A percentile compares a stretch with the other conserved stretches of the same genome.
Evolutionary conservation across 805 yeast genomes (phyloP).

Genomic region (Candida rishiriensis): DNA sequence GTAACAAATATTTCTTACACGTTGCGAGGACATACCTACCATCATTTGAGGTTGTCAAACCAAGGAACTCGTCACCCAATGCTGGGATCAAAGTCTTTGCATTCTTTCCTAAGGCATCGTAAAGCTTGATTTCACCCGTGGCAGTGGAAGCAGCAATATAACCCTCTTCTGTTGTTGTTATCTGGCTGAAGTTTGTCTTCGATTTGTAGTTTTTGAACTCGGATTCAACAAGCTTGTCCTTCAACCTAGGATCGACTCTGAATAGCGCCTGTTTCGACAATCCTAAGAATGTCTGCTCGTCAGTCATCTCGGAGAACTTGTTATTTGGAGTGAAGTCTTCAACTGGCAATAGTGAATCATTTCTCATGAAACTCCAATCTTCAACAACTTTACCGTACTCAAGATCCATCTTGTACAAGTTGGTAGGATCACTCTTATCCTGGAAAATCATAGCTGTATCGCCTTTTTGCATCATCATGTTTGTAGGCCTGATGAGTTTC

Average conservation of each 20-base stretch:
- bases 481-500: constrained; percentile 44
- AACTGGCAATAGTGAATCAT: constrained; percentile 34
- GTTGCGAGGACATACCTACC: constrained; percentile 84
- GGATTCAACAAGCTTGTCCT: constrained; percentile 54
- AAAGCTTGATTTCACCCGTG: constrained; percentile 73
- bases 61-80: constrained; percentile 68
- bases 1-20: constrained; percentile 63
- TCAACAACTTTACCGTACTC: constrained; percentile 80
- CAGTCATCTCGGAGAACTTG: constrained; percentile 69
- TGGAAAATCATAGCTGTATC: constrained; percentile 69
- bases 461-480: constrained; percentile 72
- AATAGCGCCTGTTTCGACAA: constrained; percentile 61
- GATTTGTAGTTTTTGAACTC: constrained; percentile 52
- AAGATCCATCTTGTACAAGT: constrained; percentile 70
- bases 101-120: constrained; percentile 63
- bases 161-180: constrained; percentile 72
- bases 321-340: constrained; percentile 63
- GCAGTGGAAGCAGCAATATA: constrained; percentile 70
- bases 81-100: constrained; percentile 83
- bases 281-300: constrained; percentile 73
- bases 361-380: constrained; percentile 61
- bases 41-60: constrained; percentile 68
- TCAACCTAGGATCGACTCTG: constrained; percentile 76
- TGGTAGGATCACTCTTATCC: constrained; percentile 39
- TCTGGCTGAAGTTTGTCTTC: constrained; percentile 49